A percentile compares a stretch with the other conserved stretches of the same genome.
Conservation (phyloP, 768 basidiomycete species). For the Suillus plorans region DNA sequence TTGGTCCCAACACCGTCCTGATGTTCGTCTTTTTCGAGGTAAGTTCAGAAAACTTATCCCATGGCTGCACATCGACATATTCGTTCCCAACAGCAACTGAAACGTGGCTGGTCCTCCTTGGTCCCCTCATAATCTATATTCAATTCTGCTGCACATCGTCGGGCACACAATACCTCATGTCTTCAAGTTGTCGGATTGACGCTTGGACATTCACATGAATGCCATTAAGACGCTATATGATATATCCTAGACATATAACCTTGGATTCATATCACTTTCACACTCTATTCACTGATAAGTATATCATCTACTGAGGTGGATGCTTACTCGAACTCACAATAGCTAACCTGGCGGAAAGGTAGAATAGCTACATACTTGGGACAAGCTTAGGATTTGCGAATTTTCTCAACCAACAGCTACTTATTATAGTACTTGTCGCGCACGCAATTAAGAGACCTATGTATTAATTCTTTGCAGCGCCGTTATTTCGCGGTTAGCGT, state of each 20-base stretch:
- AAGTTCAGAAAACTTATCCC: constrained; percentile 15
- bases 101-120: constrained; percentile 50
- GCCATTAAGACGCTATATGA: constrained; percentile 1
- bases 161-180: background rate
- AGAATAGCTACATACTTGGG: background rate
- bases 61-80: constrained; percentile 6
- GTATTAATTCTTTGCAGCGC: background rate
- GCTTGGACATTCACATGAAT: background rate
- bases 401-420: background rate
- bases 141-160: background rate
- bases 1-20: constrained; percentile 82
- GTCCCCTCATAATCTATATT: background rate
- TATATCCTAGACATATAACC: constrained; percentile 1
- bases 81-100: constrained; percentile 57
- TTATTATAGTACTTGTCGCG: background rate
- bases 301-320: background rate
- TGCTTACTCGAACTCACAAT: background rate
- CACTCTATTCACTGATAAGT: background rate
- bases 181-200: background rate
- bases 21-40: constrained; percentile 88
- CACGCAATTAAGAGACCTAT: background rate
- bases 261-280: background rate
- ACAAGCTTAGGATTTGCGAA: background rate
- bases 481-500: background rate
- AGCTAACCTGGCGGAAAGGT: background rate